These are phyloP conservation scores for Scheffersomyces lignosus DNA, from an alignment of 805 yeast genomes.

Conservation along the genomic window DNA sequence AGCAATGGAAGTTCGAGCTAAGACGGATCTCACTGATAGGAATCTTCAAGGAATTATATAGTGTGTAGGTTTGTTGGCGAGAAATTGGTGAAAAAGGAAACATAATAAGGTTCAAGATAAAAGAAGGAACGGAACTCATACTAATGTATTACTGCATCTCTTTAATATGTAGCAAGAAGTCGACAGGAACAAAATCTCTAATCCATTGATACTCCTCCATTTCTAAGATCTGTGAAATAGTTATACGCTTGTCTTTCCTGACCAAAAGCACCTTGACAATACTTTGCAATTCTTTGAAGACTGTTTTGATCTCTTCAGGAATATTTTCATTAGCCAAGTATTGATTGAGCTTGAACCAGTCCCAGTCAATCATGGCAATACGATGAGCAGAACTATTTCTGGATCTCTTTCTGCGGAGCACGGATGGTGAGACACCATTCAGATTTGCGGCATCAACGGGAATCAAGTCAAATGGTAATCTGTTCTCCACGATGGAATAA, in stretches of 20 bases:
- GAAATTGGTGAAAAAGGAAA: too few relatives aligned
- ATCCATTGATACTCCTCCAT: slow-evolving; percentile 25
- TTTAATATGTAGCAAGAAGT: too few relatives aligned
- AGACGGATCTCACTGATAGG: too few relatives aligned
- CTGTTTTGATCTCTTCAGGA: slow-evolving; percentile 14
- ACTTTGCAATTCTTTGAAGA: slow-evolving; percentile 22
- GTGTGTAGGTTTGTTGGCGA: too few relatives aligned
- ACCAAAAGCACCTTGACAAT: slow-evolving; percentile 37
- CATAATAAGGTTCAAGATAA: too few relatives aligned
- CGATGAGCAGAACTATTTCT: slow-evolving; percentile 73
- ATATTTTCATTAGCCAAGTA: slow-evolving; percentile 6
- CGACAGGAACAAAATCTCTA: slow-evolving; percentile 15
- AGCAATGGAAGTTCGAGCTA: too few relatives aligned
- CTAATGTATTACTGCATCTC: too few relatives aligned
- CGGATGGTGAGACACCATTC: slow-evolving; percentile 38
- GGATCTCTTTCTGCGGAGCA: slow-evolving; percentile 41
- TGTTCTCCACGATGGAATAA: slow-evolving; percentile 77
- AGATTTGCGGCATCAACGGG: slow-evolving; percentile 43
- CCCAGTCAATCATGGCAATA: slow-evolving; percentile 92
- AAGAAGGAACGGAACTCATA: too few relatives aligned
- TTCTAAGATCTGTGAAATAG: slow-evolving; percentile 17
- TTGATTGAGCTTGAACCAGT: slow-evolving; percentile 57
- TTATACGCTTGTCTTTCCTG: slow-evolving; percentile 34
- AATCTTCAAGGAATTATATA: too few relatives aligned
- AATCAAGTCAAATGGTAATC: slow-evolving; percentile 90